Conservation (phyloP, 139 green algal species). For the Chloropicon primus region DNA sequence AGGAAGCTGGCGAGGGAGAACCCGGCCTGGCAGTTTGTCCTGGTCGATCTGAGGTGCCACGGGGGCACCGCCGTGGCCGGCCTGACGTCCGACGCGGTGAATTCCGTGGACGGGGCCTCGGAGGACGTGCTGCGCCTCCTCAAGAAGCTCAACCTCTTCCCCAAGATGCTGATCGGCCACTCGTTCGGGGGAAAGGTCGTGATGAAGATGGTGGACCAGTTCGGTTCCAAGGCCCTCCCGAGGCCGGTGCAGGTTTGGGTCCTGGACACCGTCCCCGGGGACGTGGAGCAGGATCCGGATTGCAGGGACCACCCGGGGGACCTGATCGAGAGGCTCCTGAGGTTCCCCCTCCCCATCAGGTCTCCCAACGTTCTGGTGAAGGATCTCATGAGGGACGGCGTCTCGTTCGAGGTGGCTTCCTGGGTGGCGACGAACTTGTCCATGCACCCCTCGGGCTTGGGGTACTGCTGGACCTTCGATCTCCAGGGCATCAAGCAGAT, state of each 20-base stretch:
- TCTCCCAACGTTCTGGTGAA: conserved; percentile 40
- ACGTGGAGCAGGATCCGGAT: not conserved
- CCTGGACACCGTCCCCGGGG: conserved; percentile 2
- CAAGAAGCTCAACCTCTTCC: conserved; percentile 64
- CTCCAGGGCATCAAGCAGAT: conserved; percentile 69
- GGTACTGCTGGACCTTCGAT: conserved; percentile 45
- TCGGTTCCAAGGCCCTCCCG: conserved; percentile 20
- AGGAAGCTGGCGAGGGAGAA: conserved; percentile 20
- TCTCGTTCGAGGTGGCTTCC: conserved; percentile 21
- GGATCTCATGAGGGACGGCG: conserved; percentile 11
- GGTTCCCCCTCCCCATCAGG: conserved; percentile 32
- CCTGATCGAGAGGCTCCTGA: not conserved
- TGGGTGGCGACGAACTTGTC: conserved; percentile 15
- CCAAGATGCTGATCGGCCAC: conserved; percentile 75
- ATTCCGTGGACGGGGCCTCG: conserved; percentile 49
- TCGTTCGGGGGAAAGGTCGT: conserved; percentile 80
- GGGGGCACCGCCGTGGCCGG: conserved; percentile 49
- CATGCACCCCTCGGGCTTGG: not conserved
- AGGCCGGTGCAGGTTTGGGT: conserved; percentile 6
- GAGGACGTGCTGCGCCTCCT: conserved; percentile 60
- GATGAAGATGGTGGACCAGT: conserved; percentile 79
- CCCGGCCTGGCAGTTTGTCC: conserved; percentile 67
- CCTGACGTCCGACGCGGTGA: conserved; percentile 14
- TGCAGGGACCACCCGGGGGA: not conserved
- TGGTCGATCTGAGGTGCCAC: conserved; percentile 87